A percentile compares a stretch with the other conserved stretches of the same genome.
Conservation (phyloP, 768 basidiomycete species). For the Flagelloscypha sp. region DNA sequence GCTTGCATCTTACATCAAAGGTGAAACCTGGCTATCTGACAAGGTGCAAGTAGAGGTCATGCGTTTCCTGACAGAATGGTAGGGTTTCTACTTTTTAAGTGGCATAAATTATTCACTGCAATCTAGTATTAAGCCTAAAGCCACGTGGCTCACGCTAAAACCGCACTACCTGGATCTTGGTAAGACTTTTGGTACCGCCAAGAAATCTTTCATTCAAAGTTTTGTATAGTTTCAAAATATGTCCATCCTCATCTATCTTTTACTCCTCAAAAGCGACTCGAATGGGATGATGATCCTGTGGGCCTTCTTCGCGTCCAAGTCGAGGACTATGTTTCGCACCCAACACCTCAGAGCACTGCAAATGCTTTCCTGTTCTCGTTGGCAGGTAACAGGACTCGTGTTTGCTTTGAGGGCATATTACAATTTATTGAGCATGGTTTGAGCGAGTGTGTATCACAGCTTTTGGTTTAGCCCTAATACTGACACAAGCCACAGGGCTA, state of each 20-base stretch:
- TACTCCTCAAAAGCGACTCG: conserved; percentile 51
- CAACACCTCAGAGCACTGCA: conserved; percentile 70
- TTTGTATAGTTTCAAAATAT: conserved; percentile 74
- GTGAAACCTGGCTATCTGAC: conserved; percentile 70
- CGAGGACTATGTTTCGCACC: conserved; percentile 76
- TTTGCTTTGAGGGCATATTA: conserved; percentile 76
- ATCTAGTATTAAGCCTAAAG: conserved; percentile 78
- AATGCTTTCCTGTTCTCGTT: conserved; percentile 75
- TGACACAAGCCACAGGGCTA: conserved; percentile 25
- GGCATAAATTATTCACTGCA: background rate
- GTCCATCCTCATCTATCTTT: conserved; percentile 85
- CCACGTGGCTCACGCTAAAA: conserved; percentile 84
- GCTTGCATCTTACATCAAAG: conserved; percentile 66
- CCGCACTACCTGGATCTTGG: conserved; percentile 72
- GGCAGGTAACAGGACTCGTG: conserved; percentile 70
- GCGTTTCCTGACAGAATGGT: conserved; percentile 86
- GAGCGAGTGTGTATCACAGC: conserved; percentile 41
- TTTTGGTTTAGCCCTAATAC: background rate
- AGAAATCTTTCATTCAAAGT: too few relatives aligned
- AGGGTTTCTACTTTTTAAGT: conserved; percentile 15
- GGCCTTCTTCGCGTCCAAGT: conserved; percentile 73
- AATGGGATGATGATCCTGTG: conserved; percentile 77
- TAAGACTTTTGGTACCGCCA: too few relatives aligned
- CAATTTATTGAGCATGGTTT: conserved; percentile 71
- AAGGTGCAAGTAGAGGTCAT: conserved; percentile 82